A percentile compares a stretch with the other conserved stretches of the same genome.
Conservation (phyloP, 192 early-diverging fungal species). For the Polychytrium aggregatum region DNA sequence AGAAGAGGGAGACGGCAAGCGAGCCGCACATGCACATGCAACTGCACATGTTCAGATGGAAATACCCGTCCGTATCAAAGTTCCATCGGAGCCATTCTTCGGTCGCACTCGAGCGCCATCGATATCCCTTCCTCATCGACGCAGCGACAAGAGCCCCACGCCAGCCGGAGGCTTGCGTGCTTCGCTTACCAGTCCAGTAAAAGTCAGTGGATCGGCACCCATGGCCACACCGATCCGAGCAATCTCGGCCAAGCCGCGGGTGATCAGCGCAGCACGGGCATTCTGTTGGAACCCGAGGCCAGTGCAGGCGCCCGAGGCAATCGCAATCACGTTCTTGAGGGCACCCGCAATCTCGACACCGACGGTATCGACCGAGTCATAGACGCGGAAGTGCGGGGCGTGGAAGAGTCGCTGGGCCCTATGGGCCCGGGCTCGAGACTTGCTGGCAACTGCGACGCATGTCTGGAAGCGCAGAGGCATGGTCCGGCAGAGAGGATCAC, state of each 20-base stretch:
- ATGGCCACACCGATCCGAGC: constrained; percentile 31
- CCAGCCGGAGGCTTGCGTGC: no score
- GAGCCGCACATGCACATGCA: no score
- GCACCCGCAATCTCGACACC: constrained; percentile 41
- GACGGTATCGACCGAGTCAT: constrained; percentile 25
- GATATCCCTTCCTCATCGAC: no score
- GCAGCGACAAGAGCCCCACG: no score
- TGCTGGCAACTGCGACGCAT: constrained; percentile 30
- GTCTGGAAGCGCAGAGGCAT: constrained; percentile 5
- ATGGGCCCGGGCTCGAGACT: constrained; percentile 10
- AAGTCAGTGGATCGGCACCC: constrained; percentile 38
- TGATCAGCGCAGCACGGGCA: constrained; percentile 38
- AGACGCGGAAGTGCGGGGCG: constrained; percentile 38
- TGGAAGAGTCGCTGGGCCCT: constrained; percentile 35
- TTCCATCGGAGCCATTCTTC: no score
- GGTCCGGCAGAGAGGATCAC: no score
- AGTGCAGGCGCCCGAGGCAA: constrained; percentile 32
- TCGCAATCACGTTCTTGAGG: constrained; percentile 41
- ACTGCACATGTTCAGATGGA: no score
- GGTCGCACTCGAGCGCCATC: no score
- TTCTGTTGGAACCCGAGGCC: constrained; percentile 38
- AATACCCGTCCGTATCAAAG: no score
- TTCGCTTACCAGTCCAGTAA: constrained; percentile 20
- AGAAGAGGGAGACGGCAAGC: no score
- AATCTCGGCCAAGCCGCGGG: constrained; percentile 34